Conservation (phyloP, 805 yeast genomes). For the Komagataella pseudopastoris region DNA sequence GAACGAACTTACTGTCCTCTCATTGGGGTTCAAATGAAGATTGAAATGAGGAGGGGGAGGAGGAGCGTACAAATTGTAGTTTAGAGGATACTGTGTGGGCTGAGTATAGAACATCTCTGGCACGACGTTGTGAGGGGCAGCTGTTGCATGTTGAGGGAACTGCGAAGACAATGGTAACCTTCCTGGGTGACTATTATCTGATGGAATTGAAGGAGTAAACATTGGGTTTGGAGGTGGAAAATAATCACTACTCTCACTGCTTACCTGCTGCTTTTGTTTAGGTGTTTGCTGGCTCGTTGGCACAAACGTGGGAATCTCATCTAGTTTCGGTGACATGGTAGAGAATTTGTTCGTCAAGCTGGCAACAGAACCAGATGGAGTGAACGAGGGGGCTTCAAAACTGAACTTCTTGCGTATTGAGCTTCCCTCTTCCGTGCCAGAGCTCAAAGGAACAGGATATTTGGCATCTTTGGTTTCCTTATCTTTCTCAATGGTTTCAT, state of each 20-base stretch:
- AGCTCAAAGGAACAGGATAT: slow-evolving; percentile 1
- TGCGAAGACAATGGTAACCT: slow-evolving; percentile 1
- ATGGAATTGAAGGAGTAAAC: slow-evolving; percentile 4
- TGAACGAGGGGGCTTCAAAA: slow-evolving; percentile 40
- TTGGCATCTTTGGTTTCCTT: background rate
- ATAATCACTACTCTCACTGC: slow-evolving; percentile 17
- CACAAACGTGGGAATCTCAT: slow-evolving; percentile 33
- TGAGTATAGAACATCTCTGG: slow-evolving; percentile 3
- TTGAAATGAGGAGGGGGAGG: slow-evolving; percentile 65
- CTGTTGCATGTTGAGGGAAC: background rate
- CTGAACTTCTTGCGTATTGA: slow-evolving; percentile 30
- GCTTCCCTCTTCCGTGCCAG: slow-evolving; percentile 5
- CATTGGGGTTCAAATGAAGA: slow-evolving; percentile 51
- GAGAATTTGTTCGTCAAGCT: slow-evolving; percentile 23
- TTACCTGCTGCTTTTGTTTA: slow-evolving; percentile 2
- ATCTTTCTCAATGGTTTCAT: slow-evolving; percentile 1
- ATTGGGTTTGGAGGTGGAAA: slow-evolving; percentile 12
- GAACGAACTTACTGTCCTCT: slow-evolving; percentile 52
- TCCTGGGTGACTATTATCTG: slow-evolving; percentile 3
- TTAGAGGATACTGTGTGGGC: slow-evolving; percentile 18
- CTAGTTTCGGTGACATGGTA: slow-evolving; percentile 32
- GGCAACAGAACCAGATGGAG: slow-evolving; percentile 21
- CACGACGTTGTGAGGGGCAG: background rate
- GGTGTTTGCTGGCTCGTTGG: slow-evolving; percentile 18
- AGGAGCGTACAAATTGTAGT: slow-evolving; percentile 85